Evolutionary conservation across 306 rosid genomes (phyloP).

Genomic region (Lagenaria siceraria): DNA sequence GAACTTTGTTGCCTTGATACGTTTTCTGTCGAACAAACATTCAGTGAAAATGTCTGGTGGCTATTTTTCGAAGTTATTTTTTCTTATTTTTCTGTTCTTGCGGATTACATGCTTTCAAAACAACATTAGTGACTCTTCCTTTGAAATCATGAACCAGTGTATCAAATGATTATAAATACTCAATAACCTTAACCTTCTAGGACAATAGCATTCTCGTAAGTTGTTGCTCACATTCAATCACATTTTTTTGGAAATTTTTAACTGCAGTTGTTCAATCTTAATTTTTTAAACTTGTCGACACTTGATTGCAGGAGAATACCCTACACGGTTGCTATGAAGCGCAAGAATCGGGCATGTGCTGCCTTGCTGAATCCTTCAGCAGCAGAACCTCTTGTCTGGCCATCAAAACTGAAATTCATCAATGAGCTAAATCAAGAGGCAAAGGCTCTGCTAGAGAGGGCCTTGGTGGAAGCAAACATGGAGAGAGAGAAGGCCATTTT

Average conservation of each 20-base stretch:
- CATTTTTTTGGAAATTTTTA: background rate
- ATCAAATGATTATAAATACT: background rate
- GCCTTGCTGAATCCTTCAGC: slow-evolving; percentile 67
- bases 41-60: background rate
- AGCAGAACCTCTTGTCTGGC: slow-evolving; percentile 92
- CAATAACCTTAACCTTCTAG: background rate
- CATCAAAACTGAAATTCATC: slow-evolving; percentile 75
- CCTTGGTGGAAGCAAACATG: slow-evolving; percentile 67
- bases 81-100: background rate
- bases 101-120: background rate
- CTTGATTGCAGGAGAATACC: slow-evolving; percentile 65
- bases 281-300: background rate
- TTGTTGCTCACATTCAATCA: background rate
- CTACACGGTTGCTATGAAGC: slow-evolving; percentile 52
- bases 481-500: slow-evolving; percentile 69
- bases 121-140: background rate
- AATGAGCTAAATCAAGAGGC: slow-evolving; percentile 81
- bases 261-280: background rate
- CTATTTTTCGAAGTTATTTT: background rate
- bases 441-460: slow-evolving; percentile 62
- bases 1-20: too few species aligned
- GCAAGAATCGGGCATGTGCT: slow-evolving; percentile 58
- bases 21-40: background rate
- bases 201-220: background rate
- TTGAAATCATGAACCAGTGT: background rate